Base-by-base conservation (phyloP, 2,329 filamentous ascomycete species). In the Amesomyces nigricolor region DNA sequence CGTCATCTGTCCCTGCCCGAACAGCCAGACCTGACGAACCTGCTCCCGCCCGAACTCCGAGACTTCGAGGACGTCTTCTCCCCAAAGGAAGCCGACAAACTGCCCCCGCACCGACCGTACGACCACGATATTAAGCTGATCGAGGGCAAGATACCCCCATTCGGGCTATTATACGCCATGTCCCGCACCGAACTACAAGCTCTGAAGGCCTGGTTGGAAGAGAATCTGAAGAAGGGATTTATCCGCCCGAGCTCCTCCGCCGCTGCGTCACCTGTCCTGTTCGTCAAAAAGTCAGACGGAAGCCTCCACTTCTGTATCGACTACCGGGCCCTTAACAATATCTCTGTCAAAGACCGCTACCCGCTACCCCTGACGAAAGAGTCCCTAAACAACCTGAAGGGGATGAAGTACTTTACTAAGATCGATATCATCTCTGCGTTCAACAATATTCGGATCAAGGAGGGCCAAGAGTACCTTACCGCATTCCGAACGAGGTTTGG, bases 381-480 rank as follows among this genome's bases (percentile, higher is more conserved):
- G 17, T 47, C 51, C 7, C 14, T 53, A 2, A 2, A 26, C 2
- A 40, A 22, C n/a, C 17, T 53, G 3, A 35, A 35, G 1, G 42
- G 42, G 16, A 35, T 37, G 2, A 40, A 47, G 22, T 47, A 13
- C n/a, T 49, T 49, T 10, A 47, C 29, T 4, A 54, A 54, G 39
- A 29, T 54, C 3, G 43, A 53, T 26, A 35, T 53, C 1, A 40
- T 32, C 10, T 22, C 43, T 2, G 51, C 44, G 1, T 53, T 47
- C 9, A 10, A 53, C 17, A 22, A 37, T 0, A 48, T 53, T 14
- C 29, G 38, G 3, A 43, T 43, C 16, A 30, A 29, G 4, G 26
- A 53, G 16, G 45, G 38, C 14, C 47, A 71, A 17, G 47, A 70
- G 60, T 70, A 56, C 58, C 70, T 69, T 47, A 71, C 53, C 4